phyloP scores from a whole-genome alignment of 192 early-diverging fungal genomes.

The Rhizophlyctis rosea region DNA sequence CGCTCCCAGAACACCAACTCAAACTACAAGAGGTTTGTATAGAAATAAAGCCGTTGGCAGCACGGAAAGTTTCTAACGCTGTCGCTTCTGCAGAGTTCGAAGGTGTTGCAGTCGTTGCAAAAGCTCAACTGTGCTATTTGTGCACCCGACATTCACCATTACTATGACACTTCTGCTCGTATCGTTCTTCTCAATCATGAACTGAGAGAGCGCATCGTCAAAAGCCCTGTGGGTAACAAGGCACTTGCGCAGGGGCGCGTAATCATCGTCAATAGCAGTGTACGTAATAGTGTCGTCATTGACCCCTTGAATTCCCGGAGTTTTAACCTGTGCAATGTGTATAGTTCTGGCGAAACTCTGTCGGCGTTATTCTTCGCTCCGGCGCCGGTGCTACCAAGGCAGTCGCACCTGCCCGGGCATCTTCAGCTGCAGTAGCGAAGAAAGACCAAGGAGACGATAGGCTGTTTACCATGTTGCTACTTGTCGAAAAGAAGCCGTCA shows the following conservation, averaged over 20 bases:
- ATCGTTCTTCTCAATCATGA: conserved; percentile 52
- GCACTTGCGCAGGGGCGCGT: conserved; percentile 71
- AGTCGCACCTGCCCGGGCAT: neutral
- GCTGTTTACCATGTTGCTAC: conserved; percentile 27
- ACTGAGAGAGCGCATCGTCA: conserved; percentile 56
- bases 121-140: conserved; percentile 82
- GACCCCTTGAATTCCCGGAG: neutral
- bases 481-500: conserved; percentile 23
- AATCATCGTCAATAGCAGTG: conserved; percentile 69
- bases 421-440: conserved; percentile 1
- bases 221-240: conserved; percentile 55
- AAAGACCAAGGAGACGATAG: conserved; percentile 18
- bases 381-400: conserved; percentile 32
- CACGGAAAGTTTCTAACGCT: neutral
- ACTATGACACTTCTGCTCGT: conserved; percentile 63
- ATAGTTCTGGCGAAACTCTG: conserved; percentile 62
- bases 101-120: conserved; percentile 53
- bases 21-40: conserved; percentile 48
- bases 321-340: conserved; percentile 11
- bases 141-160: conserved; percentile 65
- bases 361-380: conserved; percentile 60
- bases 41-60: conserved; percentile 32
- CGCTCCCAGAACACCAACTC: conserved; percentile 75
- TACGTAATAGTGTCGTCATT: conserved; percentile 1
- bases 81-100: conserved; percentile 44